Evolutionary conservation across 2,329 filamentous ascomycete species (phyloP).

Genomic region (Periconia sp.): DNA sequence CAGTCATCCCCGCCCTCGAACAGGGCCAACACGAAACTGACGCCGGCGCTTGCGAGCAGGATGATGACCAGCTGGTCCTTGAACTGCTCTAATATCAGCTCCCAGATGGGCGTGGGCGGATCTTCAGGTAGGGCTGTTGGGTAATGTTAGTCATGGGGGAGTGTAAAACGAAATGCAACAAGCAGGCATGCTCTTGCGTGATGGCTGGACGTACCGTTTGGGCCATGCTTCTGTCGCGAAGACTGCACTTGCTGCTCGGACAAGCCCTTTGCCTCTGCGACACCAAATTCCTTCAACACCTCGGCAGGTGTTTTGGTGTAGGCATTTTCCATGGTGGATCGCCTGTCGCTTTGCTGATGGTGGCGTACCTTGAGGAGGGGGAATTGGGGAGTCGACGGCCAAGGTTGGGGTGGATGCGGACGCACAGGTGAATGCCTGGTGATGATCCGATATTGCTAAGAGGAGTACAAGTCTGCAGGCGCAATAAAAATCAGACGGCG

Average conservation of each 20-base stretch:
- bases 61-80: conserved; percentile 98
- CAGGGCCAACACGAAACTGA: conserved; percentile 90
- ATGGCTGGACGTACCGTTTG: conserved; percentile 51
- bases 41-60: conserved; percentile 84
- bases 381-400: neutral
- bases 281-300: conserved; percentile 55
- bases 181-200: neutral
- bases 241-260: conserved; percentile 51
- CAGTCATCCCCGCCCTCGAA: conserved; percentile 93
- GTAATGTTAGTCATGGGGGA: conserved; percentile 8
- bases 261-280: conserved; percentile 54
- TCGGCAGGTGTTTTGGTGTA: conserved; percentile 53
- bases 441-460: too few species aligned
- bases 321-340: conserved; percentile 54
- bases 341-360: neutral
- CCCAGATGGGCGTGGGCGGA: conserved; percentile 92
- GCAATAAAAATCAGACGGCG: neutral
- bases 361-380: neutral
- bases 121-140: conserved; percentile 74
- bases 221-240: conserved; percentile 53
- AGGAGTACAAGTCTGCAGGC: too few species aligned
- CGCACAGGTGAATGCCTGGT: too few species aligned
- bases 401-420: too few species aligned
- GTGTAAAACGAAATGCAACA: neutral
- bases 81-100: conserved; percentile 97